These are phyloP conservation scores for Amoeboradix gromovi DNA, from an alignment of 371 early-diverging fungal genomes.

Conservation along the genomic window DNA sequence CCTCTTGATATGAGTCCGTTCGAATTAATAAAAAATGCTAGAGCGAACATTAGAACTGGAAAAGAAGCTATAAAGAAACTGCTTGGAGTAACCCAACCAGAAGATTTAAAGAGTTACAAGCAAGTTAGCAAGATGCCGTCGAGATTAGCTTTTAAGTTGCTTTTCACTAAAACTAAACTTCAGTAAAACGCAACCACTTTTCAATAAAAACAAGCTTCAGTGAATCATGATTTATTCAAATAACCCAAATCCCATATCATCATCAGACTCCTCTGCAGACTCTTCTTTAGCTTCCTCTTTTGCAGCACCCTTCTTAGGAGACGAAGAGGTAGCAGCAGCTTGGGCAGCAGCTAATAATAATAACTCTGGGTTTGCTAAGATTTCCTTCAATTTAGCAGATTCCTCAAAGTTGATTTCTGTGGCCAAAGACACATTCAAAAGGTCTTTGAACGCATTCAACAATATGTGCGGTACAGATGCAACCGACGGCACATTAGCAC, in stretches of 20 bases:
- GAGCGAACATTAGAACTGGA: not conserved
- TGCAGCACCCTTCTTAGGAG: conserved; percentile 2
- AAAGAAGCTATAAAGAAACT: not conserved
- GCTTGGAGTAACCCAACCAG: not conserved
- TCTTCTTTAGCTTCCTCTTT: conserved; percentile 20
- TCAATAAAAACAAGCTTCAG: too few relatives aligned
- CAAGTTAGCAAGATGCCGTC: not conserved
- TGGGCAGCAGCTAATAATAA: conserved; percentile 33
- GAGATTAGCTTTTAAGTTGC: not conserved
- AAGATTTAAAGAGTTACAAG: not conserved
- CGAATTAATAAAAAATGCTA: not conserved
- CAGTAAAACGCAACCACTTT: too few relatives aligned
- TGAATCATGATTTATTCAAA: conserved; percentile 30
- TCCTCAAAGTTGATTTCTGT: conserved; percentile 2
- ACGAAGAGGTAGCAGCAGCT: conserved; percentile 14
- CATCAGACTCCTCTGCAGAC: conserved; percentile 39
- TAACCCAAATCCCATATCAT: conserved; percentile 54
- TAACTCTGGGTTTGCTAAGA: conserved; percentile 55
- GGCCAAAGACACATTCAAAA: conserved; percentile 33
- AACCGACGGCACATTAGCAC: conserved; percentile 64
- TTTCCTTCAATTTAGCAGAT: conserved; percentile 39
- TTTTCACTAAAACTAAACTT: not conserved
- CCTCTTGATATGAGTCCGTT: not conserved
- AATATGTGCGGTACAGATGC: conserved; percentile 80
- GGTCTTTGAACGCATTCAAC: conserved; percentile 7